Evolutionary conservation across 2,329 filamentous ascomycete species (phyloP).

Genomic region (Aspergillus proliferans): DNA sequence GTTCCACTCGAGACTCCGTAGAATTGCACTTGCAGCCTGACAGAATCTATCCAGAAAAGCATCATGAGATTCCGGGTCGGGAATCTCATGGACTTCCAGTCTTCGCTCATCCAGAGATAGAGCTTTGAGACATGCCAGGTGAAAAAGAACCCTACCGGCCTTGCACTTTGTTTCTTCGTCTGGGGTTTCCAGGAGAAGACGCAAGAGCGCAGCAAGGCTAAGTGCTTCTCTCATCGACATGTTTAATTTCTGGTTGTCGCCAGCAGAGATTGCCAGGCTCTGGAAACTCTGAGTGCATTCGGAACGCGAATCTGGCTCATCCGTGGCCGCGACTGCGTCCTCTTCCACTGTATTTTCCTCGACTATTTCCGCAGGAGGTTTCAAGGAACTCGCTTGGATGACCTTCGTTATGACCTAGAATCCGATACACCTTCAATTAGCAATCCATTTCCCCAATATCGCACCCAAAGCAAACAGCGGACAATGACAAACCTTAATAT

Average conservation of each 20-base stretch:
- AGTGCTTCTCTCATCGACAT: constrained; percentile 1
- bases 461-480: neutral
- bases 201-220: neutral
- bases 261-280: neutral
- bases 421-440: neutral
- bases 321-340: neutral
- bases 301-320: neutral
- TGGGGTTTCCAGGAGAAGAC: neutral
- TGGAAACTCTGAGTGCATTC: neutral
- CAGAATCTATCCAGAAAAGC: neutral
- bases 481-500: constrained; percentile 49
- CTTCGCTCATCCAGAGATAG: constrained; percentile 1
- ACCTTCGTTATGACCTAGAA: constrained; percentile 2
- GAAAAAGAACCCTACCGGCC: neutral
- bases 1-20: constrained; percentile 3
- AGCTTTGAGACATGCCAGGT: neutral
- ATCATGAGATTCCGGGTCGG: neutral
- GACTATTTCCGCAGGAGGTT: no score
- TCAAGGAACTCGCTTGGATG: neutral
- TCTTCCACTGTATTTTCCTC: neutral
- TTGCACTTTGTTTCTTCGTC: neutral
- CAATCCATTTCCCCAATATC: neutral
- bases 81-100: neutral
- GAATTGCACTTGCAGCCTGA: neutral
- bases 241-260: neutral